Evolutionary conservation across 2,329 filamentous ascomycete genomes (phyloP).

Genomic region (Phyllosticta citribraziliensis): DNA sequence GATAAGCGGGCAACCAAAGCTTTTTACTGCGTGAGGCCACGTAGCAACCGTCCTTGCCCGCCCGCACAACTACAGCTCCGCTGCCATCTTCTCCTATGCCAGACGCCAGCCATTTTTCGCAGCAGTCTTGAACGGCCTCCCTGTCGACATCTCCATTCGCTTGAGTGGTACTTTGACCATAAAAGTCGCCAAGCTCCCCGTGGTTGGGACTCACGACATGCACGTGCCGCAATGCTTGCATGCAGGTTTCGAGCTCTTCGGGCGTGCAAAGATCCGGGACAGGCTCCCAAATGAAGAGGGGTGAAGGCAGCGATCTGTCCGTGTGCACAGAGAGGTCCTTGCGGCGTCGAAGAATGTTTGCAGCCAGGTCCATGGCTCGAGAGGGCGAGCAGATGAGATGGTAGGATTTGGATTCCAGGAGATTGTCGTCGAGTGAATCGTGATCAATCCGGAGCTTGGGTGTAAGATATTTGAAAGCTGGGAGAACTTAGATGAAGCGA

Average conservation of each 20-base stretch:
- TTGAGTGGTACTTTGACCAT: conserved; percentile 41
- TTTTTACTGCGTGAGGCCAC: conserved; percentile 29
- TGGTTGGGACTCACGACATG: conserved; percentile 72
- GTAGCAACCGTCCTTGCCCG: conserved; percentile 62
- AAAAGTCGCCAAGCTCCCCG: conserved; percentile 76
- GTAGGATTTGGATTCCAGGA: conserved; percentile 67
- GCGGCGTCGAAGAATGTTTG: conserved; percentile 53
- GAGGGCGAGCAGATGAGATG: conserved; percentile 77
- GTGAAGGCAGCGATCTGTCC: conserved; percentile 31
- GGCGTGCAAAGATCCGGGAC: conserved; percentile 80
- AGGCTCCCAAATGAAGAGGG: conserved; percentile 89
- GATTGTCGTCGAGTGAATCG: conserved; percentile 53
- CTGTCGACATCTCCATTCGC: conserved; percentile 24
- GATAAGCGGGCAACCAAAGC: conserved; percentile 72
- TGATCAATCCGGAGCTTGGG: conserved; percentile 75
- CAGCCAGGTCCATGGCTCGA: conserved; percentile 66
- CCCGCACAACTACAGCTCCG: conserved; percentile 57
- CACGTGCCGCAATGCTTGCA: conserved; percentile 43
- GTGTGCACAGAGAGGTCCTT: conserved; percentile 19
- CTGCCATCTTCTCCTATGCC: conserved; percentile 25
- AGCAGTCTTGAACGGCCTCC: conserved; percentile 31
- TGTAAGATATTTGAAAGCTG: conserved; percentile 76
- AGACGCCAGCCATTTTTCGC: conserved; percentile 25
- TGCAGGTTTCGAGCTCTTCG: conserved; percentile 46
- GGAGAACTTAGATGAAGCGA: neutral